phyloP scores from a whole-genome alignment of 2,329 filamentous ascomycete genomes.

The Hypocreales sp. region DNA sequence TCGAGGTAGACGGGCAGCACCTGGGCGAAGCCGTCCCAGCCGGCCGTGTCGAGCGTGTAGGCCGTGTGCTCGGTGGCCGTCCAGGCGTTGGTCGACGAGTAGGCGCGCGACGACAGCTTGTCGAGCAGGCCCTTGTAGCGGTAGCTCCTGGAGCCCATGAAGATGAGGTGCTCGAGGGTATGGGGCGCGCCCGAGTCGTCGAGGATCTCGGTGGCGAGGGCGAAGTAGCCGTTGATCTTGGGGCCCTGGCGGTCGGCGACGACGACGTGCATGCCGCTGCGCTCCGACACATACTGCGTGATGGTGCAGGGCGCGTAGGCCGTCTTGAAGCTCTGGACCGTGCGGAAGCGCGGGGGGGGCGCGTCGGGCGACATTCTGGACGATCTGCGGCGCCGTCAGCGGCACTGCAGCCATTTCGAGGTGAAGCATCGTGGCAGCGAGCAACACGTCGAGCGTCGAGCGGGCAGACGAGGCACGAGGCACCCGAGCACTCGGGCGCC shows the following conservation, averaged over 20 bases:
- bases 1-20: slow-evolving; percentile 92
- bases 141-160: slow-evolving; percentile 88
- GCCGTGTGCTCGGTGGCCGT: slow-evolving; percentile 93
- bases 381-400: background rate
- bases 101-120: slow-evolving; percentile 83
- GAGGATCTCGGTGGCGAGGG: slow-evolving; percentile 90
- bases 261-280: slow-evolving; percentile 88
- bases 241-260: slow-evolving; percentile 86
- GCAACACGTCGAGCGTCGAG: no score
- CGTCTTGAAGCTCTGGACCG: slow-evolving; percentile 70
- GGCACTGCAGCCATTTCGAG: background rate
- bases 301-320: slow-evolving; percentile 82
- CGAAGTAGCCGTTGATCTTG: slow-evolving; percentile 92
- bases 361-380: slow-evolving; percentile 35
- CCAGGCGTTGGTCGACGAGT: slow-evolving; percentile 93
- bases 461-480: no score
- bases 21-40: slow-evolving; percentile 93
- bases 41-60: slow-evolving; percentile 87
- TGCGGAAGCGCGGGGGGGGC: slow-evolving; percentile 53
- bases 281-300: slow-evolving; percentile 88
- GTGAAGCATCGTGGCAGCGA: no score
- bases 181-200: slow-evolving; percentile 91
- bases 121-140: slow-evolving; percentile 91
- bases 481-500: no score
- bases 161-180: slow-evolving; percentile 68